Base-by-base conservation (phyloP, 2,329 filamentous ascomycete species). In the Colletotrichum sp. region DNA sequence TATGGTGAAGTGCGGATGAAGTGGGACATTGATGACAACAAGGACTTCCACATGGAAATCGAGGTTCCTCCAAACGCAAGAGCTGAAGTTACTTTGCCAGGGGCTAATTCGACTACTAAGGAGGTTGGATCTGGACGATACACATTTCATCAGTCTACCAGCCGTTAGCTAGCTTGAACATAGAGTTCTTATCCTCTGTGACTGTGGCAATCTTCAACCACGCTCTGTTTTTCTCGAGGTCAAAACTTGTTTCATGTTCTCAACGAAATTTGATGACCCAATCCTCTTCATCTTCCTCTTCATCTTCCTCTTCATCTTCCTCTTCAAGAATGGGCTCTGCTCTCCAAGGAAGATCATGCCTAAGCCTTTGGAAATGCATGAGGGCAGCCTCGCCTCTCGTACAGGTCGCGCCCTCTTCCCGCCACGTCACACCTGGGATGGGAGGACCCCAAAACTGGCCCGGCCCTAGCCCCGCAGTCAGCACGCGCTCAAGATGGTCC, bases 1-100 rank as follows among this genome's bases (percentile, higher is more conserved):
- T 84, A 85, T 62, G 84, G 85, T 1, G 73, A 75, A 34, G 76
- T 84, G 18, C 71, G 68, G 28, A 78, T 78, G 1, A 65, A 79
- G 8, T 85, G 84, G 84, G n/a, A 58, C 6, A 64, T 83, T 18
- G 73, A 76, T 52, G 43, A 52, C 18, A 43, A 67, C 8, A 48
- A 52, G 32, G 68, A 68, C 3, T 75, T 75, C 18, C 68, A 61
- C 27, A 8, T 75, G 60, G 34, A 71, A 2, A 39, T 56, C 4
- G 22, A 66, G 61, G 22, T 75, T 16, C 72, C 72, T 12, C 68
- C 68, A 3, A 75, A 67, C 36, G 32, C 61, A 52, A 52, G 12
- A 6, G 43, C 43, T 52, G 43, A 22, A 52, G n/a, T 52, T 10
- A 25, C 43, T 22, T 52, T 52, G 43, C 43, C 43, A 10, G 43